Base-by-base conservation (phyloP, 2,329 filamentous ascomycete genomes). In the Colletotrichum australisinense region DNA sequence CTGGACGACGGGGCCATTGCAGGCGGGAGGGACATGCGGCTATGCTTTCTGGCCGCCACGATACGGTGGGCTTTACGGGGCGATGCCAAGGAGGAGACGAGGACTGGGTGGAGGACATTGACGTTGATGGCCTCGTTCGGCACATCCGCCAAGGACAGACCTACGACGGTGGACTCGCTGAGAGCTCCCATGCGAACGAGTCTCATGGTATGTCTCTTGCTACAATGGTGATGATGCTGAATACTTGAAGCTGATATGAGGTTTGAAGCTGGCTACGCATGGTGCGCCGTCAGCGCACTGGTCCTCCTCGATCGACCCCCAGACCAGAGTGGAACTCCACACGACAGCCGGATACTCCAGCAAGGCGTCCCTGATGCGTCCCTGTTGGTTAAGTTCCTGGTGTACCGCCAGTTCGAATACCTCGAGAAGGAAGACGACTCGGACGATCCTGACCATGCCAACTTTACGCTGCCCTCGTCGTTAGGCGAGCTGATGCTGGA, bases 101-200 rank as follows among this genome's bases (percentile, higher is more conserved):
- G 11, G 87, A 86, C 2, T 89, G 85, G 77, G 86, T 92, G 1
- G 86, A 90, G 19, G 95, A 98, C 83, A 91, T 99, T 72, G 85
- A 98, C 80, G 88, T 96, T 3, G 88, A 92, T 49, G 86, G 83
- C 8, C 86, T 98, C 75, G 88, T 94, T 30, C 82, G 84, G 16
- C 94, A 97, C 82, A 92, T 98, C 72, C 86, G 91, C 67, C 84
- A 85, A 55, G 92, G 93, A 64, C 89, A 92, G 84, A 92, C 92
- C 1, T 97, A 95, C 79, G 95, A 98, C 77, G 94, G 95, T 5
- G 95, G 95, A 6, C 91, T 97, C 75, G 92, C 92, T 3, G 94
- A 97, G 80, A 91, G 90, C 46, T 91, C 92, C 0, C 91, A 91
- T 73, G 67, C 56, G 5, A 92, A 95, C 73, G 95, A 98, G 84